Evolutionary conservation across 768 basidiomycete species (phyloP), one percentile per base, ranked within the genome.

Genomic region (Ephemerocybe angulata): DNA sequence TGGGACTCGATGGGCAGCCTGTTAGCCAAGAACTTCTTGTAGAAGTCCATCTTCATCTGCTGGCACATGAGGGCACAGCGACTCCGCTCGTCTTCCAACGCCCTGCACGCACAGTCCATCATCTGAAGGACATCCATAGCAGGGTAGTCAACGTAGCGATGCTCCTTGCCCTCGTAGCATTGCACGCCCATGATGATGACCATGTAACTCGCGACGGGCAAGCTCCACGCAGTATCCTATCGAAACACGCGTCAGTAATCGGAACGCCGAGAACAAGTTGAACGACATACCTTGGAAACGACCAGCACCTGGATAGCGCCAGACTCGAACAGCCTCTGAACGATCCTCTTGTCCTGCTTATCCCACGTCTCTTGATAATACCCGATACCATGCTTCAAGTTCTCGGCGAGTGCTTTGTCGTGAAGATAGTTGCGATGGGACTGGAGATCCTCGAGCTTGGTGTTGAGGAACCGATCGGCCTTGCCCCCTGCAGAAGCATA

Each of bases 111-210:
- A n/a, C 87, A 83, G 40, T 96, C 97, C 87, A 98, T 96, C 96
- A 99, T 98, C 67, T 98, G 97, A 1, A 98, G 81, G 5, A 99
- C 90, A 63, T 98, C 96, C 82, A 96, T 96, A 55, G 98, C 93
- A 3, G 96, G 94, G 66, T 98, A 98, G 70, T 98, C 97, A 60
- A 95, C 80, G 61, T 99, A 99, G 42, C 97, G 90, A 66, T 98
- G 97, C 63, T 99, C 97, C 70, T 93, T 91, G 65, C 96, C 96
- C 69, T 98, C 95, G 62, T 90, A 98, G 56, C 72, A 88, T 65
- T 99, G 97, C 0, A 98, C 94, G 17, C 96, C 96, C 95, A 98
- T 98, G 62, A 99, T 93, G 67, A 99, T 87, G 40, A 98, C 95
- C 93, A 98, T 97, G 70, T 97, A 95, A 55, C 91, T 87, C 0